Percentiles rank a stretch among this genome's conserved stretches.
phyloP scores from a whole-genome alignment of 225 moss, liverwort and hornwort species.

The Neckera pumila region DNA sequence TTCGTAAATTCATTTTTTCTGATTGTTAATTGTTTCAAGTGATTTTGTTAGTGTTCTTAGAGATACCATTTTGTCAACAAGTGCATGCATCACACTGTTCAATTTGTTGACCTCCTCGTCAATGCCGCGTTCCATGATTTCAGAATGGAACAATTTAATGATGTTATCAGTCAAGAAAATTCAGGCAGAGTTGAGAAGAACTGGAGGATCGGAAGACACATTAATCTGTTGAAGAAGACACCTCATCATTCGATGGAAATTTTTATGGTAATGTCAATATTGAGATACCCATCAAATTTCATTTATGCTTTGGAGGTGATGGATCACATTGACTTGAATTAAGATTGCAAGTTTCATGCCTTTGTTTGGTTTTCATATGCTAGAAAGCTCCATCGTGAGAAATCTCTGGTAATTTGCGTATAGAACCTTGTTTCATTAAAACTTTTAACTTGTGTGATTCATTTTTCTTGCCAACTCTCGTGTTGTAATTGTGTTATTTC shows the following conservation, averaged over 20 bases:
- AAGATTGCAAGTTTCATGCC: neutral
- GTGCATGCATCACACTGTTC: neutral
- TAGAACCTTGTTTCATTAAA: neutral
- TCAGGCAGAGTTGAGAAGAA: neutral
- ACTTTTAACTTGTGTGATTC: neutral
- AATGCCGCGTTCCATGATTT: neutral
- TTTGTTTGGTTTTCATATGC: neutral
- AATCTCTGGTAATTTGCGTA: neutral
- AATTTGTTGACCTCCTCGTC: neutral
- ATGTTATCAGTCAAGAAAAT: slow-evolving; percentile 68
- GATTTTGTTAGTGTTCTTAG: neutral
- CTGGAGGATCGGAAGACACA: slow-evolving; percentile 6
- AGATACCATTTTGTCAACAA: neutral
- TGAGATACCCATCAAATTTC: neutral
- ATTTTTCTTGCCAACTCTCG: neutral
- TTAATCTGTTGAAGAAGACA: slow-evolving; percentile 8
- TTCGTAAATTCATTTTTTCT: neutral
- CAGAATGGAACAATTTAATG: slow-evolving; percentile 63
- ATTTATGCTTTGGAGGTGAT: neutral
- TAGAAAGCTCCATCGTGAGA: neutral
- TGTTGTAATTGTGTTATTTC: neutral
- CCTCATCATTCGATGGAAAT: slow-evolving; percentile 12
- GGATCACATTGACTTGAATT: neutral
- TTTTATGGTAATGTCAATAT: neutral
- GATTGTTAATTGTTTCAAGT: neutral